Evolutionary conservation across 139 green algal genomes (phyloP), one percentile per base, ranked within the genome.

Genomic region (Auxenochlorella pyrenoidosa): DNA sequence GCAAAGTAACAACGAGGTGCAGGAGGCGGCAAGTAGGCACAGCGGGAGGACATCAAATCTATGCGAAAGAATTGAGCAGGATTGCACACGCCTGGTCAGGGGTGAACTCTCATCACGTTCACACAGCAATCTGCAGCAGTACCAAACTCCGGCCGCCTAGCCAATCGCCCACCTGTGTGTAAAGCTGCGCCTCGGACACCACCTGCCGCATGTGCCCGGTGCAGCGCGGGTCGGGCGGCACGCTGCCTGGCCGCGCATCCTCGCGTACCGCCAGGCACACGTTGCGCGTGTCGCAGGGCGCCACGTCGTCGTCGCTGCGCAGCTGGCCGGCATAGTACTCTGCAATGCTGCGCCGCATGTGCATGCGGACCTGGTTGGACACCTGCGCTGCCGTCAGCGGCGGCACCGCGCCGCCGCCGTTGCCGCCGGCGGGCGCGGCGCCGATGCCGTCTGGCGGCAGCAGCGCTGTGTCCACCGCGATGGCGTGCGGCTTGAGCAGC

Each of bases 351-450:
- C 40, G 38, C 43, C 91, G 86, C 66, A 83, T 76, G 65, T 72
- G 54, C 38, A 98, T 84, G 54, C 72, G 32, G 18, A 91, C 90
- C 92, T 98, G 96, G 88, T 99, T 99, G 54, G 90, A 87, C 24
- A 98, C 87, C 91, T 95, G 91, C 13, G 89, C 92, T 8, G 87
- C 36, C 60, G 82, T 30, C 82, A 60, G 66, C 19, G 43, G 44
- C 43, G 65, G 43, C 82, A 66, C 30, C 30, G 60, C 28, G 40
- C 41, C 66, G 65, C 34, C 32, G 60, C 28, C 44, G 30, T 10
- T 13, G 82, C 82, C 19, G 65, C 44, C 59, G 32, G 36, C 65
- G 1, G 47, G 54, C 3, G 82, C 59, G 38, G 79, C 82, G 66
- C 58, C 41, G 34, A 47, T 79, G n/a, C 30, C 43, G 16, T 44